These are phyloP conservation scores for Coemansia sp. DNA, from an alignment of 192 early-diverging fungal genomes.

Conservation along the genomic window DNA sequence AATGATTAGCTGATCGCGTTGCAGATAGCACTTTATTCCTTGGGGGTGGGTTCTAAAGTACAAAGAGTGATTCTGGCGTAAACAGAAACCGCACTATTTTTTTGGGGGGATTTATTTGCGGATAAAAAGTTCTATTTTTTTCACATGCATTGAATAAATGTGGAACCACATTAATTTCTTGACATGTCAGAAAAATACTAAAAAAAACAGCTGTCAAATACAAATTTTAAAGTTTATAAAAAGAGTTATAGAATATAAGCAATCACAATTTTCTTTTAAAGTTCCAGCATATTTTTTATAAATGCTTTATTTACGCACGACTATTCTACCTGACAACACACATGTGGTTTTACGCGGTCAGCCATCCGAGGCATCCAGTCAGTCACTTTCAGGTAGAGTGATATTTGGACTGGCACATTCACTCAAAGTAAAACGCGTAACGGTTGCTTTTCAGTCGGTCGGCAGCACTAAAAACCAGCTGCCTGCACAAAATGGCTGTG, in stretches of 20 bases:
- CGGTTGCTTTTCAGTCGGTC: constrained; percentile 18
- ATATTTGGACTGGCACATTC: constrained; percentile 29
- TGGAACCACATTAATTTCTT: not conserved
- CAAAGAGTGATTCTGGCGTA: no score
- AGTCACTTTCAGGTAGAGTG: constrained; percentile 30
- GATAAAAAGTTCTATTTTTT: not conserved
- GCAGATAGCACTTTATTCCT: no score
- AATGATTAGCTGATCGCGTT: not conserved
- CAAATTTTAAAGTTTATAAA: no score
- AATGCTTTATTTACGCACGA: constrained; percentile 37
- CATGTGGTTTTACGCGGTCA: constrained; percentile 22
- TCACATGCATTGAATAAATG: not conserved
- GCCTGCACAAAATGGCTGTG: constrained; percentile 3
- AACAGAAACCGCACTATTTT: no score
- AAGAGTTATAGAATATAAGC: no score
- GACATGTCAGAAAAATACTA: not conserved
- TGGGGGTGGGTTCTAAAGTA: no score
- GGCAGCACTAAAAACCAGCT: constrained; percentile 2
- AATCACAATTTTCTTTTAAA: no score
- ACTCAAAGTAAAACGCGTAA: constrained; percentile 26
- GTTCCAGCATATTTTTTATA: constrained; percentile 1
- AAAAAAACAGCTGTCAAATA: constrained; percentile 3
- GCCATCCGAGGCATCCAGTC: constrained; percentile 32
- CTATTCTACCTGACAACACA: constrained; percentile 25
- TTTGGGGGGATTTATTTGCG: not conserved